phyloP scores from a whole-genome alignment of 768 basidiomycete species.

The Neoboletus subvelutipes region DNA sequence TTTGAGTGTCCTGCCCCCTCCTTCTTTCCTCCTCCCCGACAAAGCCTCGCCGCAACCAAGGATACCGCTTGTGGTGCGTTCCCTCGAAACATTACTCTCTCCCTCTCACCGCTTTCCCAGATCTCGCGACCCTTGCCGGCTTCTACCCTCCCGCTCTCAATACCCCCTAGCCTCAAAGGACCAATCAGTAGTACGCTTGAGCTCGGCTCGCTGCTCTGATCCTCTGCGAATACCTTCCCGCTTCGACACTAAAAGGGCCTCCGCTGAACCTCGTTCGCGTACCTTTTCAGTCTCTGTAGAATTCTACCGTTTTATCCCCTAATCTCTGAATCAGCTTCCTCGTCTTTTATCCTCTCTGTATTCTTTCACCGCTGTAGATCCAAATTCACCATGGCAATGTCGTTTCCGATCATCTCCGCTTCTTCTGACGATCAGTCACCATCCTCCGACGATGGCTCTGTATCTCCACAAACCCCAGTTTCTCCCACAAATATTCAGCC shows the following conservation, averaged over 20 bases:
- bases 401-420: conserved; percentile 40
- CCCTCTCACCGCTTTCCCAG: conserved; percentile 34
- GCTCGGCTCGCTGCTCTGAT: conserved; percentile 60
- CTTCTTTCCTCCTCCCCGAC: conserved; percentile 37
- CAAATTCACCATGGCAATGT: conserved; percentile 33
- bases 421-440: conserved; percentile 40
- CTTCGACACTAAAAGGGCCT: conserved; percentile 31
- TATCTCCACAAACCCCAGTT: conserved; percentile 49
- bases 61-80: conserved; percentile 51
- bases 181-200: conserved; percentile 59
- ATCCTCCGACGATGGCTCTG: conserved; percentile 42
- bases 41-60: conserved; percentile 48
- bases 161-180: conserved; percentile 35
- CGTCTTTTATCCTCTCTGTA: conserved; percentile 12
- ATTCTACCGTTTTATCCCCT: conserved; percentile 18
- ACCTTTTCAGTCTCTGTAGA: conserved; percentile 35
- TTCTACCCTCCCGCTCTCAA: conserved; percentile 52
- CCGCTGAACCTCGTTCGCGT: conserved; percentile 49
- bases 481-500: conserved; percentile 38
- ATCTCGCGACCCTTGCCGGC: conserved; percentile 96
- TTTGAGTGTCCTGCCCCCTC: conserved; percentile 31
- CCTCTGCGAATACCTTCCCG: conserved; percentile 23
- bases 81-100: background rate
- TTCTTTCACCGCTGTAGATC: conserved; percentile 16
- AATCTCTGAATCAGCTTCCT: conserved; percentile 13